Percentiles rank a stretch among this genome's conserved stretches.
Evolutionary conservation across 352 stramenopile genomes (phyloP).

Genomic region (Phytophthora pini): DNA sequence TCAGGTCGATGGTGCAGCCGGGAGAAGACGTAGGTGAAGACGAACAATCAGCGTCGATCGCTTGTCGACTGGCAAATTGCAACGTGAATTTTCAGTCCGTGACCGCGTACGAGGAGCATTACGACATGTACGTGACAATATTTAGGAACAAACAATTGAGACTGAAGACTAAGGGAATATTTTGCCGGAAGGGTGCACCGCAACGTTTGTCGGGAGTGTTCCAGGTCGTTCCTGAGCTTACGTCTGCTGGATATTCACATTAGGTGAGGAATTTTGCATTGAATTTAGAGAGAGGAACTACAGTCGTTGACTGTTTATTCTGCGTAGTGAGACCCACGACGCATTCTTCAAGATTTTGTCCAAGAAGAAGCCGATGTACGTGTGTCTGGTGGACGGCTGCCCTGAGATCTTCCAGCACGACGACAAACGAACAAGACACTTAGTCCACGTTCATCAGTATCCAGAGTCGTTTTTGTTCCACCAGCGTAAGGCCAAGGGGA

Average conservation of each 20-base stretch:
- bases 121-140: conserved; percentile 51
- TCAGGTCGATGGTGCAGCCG: conserved; percentile 31
- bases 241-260: conserved; percentile 66
- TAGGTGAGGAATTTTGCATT: conserved; percentile 15
- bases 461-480: conserved; percentile 51
- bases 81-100: conserved; percentile 52
- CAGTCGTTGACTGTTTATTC: neutral
- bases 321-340: conserved; percentile 62
- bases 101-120: conserved; percentile 65
- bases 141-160: neutral
- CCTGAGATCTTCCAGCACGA: conserved; percentile 50
- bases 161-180: neutral
- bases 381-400: conserved; percentile 64
- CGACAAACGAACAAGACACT: conserved; percentile 56
- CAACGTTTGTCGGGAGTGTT: conserved; percentile 63
- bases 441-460: conserved; percentile 54
- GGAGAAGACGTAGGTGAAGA: conserved; percentile 14
- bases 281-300: neutral
- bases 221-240: conserved; percentile 53
- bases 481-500: conserved; percentile 19
- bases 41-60: conserved; percentile 27
- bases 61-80: conserved; percentile 56
- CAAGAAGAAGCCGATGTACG: conserved; percentile 68
- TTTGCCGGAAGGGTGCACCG: conserved; percentile 26
- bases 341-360: conserved; percentile 69